Evolutionary conservation across 2,329 filamentous ascomycete genomes (phyloP).

Genomic region (Fusarium duplospermum): DNA sequence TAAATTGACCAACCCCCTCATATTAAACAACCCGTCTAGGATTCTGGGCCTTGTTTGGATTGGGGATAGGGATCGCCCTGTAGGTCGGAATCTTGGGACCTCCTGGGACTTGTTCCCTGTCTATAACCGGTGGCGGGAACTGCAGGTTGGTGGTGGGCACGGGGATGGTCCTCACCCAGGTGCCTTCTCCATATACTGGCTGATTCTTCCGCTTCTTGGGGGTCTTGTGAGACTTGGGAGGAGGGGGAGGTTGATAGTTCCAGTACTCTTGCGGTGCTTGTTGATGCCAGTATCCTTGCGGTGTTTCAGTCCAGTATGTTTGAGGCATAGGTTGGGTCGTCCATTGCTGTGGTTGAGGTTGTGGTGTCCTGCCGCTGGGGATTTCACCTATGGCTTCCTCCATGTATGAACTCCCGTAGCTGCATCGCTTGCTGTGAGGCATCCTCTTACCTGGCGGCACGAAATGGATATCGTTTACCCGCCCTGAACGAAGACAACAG

Average conservation of each 20-base stretch:
- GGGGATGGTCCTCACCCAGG: conserved; percentile 17
- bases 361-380: neutral
- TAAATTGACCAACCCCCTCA: no score
- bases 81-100: conserved; percentile 50
- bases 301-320: neutral
- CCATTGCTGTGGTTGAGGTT: neutral
- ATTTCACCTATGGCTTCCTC: conserved; percentile 11
- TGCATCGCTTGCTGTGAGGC: conserved; percentile 18
- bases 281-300: neutral
- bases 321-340: neutral
- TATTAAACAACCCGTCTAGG: conserved; percentile 8
- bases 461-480: neutral
- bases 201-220: neutral
- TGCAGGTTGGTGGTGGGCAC: conserved; percentile 24
- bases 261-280: neutral
- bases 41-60: conserved; percentile 40
- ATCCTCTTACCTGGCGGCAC: neutral
- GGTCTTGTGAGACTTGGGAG: neutral
- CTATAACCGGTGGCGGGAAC: conserved; percentile 30
- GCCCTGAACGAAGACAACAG: conserved; percentile 43
- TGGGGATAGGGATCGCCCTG: conserved; percentile 48
- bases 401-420: conserved; percentile 25
- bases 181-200: neutral
- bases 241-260: neutral
- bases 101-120: conserved; percentile 47